Base-by-base conservation (phyloP, 2,329 filamentous ascomycete species). In the Acrodontium crateriforme region DNA sequence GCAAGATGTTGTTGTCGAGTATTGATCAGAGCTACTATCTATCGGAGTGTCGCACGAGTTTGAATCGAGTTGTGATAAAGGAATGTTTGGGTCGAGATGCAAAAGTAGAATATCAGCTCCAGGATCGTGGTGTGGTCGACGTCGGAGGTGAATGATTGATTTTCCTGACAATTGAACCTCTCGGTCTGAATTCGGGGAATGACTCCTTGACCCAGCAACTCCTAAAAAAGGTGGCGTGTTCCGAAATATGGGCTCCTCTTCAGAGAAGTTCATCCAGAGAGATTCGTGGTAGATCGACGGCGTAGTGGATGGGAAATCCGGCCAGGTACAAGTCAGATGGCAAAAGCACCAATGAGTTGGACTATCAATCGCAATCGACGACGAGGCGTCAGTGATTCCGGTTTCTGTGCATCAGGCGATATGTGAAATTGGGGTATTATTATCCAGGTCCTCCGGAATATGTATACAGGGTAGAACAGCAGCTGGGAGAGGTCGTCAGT, bases 241-340 rank as follows among this genome's bases (percentile, higher is more conserved):
- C 10, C 20, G 20, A 22, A 22, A 22, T 10, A 22, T 22, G 8
- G 20, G 20, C 20, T 22, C 20, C 10, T 22, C 20, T 22, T 22
- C 20, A 12, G 20, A 12, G 20, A 4, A 22, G 13, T 22, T 12
- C 20, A 22, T 22, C 5, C 13, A 22, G 4, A 12, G 10, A 22
- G 20, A 8, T 12, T 22, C 10, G 4, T 22, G 10, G n/a, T 22
- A 10, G n/a, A 22, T 12, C 20, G 4, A 22, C 4, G 13, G 13
- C 20, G 20, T 12, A 10, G 20, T 12, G 13, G 20, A 8, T 22
- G 10, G 13, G 13, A 22, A 8, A 20, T 20, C 8, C 20, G 10
- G 13, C 10, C 20, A 12, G n/a, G 5, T 4, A 10, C 5, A 22
- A 8, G 8, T 12, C 20, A 12, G 8, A 4, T 22, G 20, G 10